Percentiles rank a stretch among this genome's conserved stretches.
These are phyloP conservation scores for Colletotrichum sojae DNA, from an alignment of 2,329 filamentous ascomycete species.

Conservation along the genomic window DNA sequence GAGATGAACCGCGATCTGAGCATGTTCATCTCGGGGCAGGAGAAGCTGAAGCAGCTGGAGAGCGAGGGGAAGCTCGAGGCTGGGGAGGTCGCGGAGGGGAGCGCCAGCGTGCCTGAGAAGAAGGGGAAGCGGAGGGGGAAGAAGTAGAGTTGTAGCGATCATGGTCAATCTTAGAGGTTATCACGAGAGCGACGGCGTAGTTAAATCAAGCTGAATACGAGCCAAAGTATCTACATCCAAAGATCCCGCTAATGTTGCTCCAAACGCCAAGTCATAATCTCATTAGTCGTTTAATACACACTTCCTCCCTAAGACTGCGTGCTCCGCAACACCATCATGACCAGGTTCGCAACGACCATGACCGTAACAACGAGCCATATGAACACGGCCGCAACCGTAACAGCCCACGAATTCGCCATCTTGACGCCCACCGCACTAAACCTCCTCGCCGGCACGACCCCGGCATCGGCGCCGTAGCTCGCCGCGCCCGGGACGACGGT, in stretches of 20 bases:
- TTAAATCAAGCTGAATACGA: background rate
- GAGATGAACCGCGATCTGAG: constrained; percentile 90
- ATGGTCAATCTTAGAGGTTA: background rate
- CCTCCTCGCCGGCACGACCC: constrained; percentile 41
- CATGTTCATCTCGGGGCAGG: constrained; percentile 88
- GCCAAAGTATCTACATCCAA: too few species aligned
- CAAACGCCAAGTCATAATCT: background rate
- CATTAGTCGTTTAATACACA: background rate
- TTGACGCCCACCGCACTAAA: constrained; percentile 56
- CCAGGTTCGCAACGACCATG: constrained; percentile 84
- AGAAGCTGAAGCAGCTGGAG: constrained; percentile 82
- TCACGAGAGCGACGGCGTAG: background rate
- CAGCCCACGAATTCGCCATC: constrained; percentile 82
- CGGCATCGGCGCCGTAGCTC: constrained; percentile 30
- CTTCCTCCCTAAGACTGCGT: background rate
- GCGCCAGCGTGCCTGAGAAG: constrained; percentile 74
- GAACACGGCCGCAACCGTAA: constrained; percentile 65
- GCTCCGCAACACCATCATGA: constrained; percentile 64
- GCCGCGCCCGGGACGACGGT: constrained; percentile 36
- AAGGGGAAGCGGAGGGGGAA: constrained; percentile 69
- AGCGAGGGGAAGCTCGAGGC: constrained; percentile 70
- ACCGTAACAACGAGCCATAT: constrained; percentile 83
- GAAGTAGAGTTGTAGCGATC: constrained; percentile 47
- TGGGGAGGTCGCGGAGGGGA: constrained; percentile 83
- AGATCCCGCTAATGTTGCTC: background rate